Evolutionary conservation across 768 basidiomycete genomes (phyloP), one percentile per base, ranked within the genome.

Genomic region (Phylloporus sp.): DNA sequence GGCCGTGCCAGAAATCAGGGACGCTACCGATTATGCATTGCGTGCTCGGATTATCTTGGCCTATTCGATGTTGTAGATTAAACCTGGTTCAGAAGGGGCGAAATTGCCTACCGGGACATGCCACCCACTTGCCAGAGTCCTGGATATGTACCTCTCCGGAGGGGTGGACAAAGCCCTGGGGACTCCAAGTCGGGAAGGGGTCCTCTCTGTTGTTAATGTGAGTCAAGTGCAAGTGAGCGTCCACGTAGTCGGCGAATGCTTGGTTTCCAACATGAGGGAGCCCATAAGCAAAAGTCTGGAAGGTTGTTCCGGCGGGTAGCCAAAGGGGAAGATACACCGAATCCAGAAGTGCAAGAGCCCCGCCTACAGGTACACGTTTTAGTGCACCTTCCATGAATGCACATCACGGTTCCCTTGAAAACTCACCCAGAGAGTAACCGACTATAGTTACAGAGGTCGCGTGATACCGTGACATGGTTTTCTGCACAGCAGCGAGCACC

Each of bases 161-260:
- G 3, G 73, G 59, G 38, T 76, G 74, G 7, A 58, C 62, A 41
- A 62, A 77, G 18, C 61, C 72, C 44, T 73, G n/a, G 61, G 68
- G 70, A 50, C 33, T 57, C 6, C 59, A 56, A 5, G 69, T 69
- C 3, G 74, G 74, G 15, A 76, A 51, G 0, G 65, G 60, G 43
- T 76, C 74, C 42, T 68, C 45, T 49, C 61, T 36, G 63, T 84
- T 82, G 59, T 76, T 81, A 59, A 84, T 72, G 49, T 76, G 81
- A 4, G 71, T 79, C 37, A 81, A 54, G 11, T 64, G 50, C 31
- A 68, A 37, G 35, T 76, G 63, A 9, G 70, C 61, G 50, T 82
- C 77, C 39, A 81, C 72, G 53, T 75, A 76, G 53, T 80, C 53
- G 1, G 80, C 81, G 49, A 82, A 84, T 3, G 69, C 78, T 57